Percentiles rank a stretch among this genome's conserved stretches.
These are phyloP conservation scores for Fomitopsis palustris DNA, from an alignment of 1,284 basidiomycete genomes.

Conservation along the genomic window DNA sequence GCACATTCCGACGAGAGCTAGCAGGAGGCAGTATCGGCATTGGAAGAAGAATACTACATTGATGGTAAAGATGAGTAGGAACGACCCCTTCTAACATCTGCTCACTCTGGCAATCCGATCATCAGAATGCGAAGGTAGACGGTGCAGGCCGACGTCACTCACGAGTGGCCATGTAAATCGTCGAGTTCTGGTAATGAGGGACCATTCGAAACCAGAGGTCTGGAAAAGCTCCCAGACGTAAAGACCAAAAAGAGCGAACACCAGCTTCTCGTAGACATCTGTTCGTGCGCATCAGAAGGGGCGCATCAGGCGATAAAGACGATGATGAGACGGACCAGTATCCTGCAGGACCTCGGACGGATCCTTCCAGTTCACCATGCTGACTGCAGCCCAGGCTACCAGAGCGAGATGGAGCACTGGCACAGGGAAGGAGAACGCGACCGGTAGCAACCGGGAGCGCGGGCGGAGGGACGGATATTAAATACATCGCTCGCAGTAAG, in stretches of 20 bases:
- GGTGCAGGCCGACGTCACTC: constrained; percentile 19
- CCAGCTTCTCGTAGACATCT: constrained; percentile 56
- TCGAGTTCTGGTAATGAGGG: constrained; percentile 50
- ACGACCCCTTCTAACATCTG: constrained; percentile 1
- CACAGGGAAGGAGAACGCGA: neutral
- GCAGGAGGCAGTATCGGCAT: constrained; percentile 64
- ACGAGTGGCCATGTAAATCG: constrained; percentile 65
- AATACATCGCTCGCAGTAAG: neutral
- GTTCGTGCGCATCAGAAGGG: neutral
- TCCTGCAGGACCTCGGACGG: constrained; percentile 45
- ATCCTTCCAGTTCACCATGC: constrained; percentile 59
- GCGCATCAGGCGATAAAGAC: neutral
- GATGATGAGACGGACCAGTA: constrained; percentile 35
- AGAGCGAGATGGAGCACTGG: neutral
- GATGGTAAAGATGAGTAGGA: neutral
- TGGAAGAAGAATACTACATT: constrained; percentile 60
- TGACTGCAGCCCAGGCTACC: constrained; percentile 7
- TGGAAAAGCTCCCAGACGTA: constrained; percentile 66
- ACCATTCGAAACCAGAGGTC: constrained; percentile 64
- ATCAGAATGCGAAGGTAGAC: neutral
- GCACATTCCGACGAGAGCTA: constrained; percentile 60
- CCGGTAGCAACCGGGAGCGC: neutral
- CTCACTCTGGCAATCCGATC: constrained; percentile 20
- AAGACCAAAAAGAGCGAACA: constrained; percentile 58
- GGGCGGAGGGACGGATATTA: neutral